Base-by-base conservation (phyloP, 2,329 filamentous ascomycete species). In the Colletotrichum sojae region DNA sequence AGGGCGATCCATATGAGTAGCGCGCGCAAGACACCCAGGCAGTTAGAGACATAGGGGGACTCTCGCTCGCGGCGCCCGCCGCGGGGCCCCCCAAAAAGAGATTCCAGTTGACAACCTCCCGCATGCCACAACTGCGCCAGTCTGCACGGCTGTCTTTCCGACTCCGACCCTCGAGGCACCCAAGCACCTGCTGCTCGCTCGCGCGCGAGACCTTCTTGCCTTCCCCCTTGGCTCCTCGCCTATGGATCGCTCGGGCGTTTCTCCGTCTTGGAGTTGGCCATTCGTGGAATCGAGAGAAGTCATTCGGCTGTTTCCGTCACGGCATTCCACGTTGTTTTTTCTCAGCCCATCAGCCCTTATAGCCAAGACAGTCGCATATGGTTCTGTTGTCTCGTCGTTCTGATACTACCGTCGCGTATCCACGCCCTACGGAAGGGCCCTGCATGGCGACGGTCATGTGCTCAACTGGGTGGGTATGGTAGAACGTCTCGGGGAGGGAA, bases 1-100 rank as follows among this genome's bases (percentile, higher is more conserved):
- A n/a, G 36, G 31, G 49, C 48, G 31, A 60, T 55, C 54, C 61
- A 66, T 45, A 46, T 49, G 48, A 69, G 53, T 69, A 68, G 54
- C 43, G 43, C 54, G 60, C 62, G 48, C 54, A 40, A 69, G 66
- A 69, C 61, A 45, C n/a, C 22, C 49, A 69, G 62, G 66, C 55
- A 69, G 62, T 10, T 55, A 36, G 49, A 69, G 66, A 69, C 62
- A 66, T 45, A 25, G 31, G 61, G 61, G 18, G 22, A 55, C 55
- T 9, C 31, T 36, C 31, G 10, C 8, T 55, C 48, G 40, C 39
- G 53, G 18, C 20, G 18, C 46, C 43, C 36, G 52, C 58, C 58
- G 51, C 48, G 27, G 45, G 13, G 18, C 22, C 27, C 22, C 27
- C 39, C 52, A 45, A 20, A 12, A 13, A 15, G 40, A 18, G 31